Evolutionary conservation across 768 basidiomycete species (phyloP), one percentile per base, ranked within the genome.

Genomic region (Asterophora parasitica): DNA sequence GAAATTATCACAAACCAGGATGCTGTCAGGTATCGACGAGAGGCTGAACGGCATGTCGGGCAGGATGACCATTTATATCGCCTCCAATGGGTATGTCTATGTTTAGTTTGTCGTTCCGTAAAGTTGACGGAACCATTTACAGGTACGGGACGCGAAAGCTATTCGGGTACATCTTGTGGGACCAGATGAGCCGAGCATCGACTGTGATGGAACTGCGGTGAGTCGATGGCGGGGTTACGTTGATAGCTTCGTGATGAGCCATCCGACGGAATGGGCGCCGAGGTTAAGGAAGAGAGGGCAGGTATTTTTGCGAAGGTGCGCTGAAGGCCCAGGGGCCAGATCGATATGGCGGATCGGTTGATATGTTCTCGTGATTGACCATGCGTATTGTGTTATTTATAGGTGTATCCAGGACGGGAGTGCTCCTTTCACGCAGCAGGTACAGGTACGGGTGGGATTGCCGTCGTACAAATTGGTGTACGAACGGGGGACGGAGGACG

Each of bases 51-150:
- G 41, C 82, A 85, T 56, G 79, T 83, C 47, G 83, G 83, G 20
- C 75, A 77, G 44, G 88, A 89, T 55, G 86, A 88, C 54, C 81
- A 87, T 67, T 63, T 89, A 53, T 89, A 88, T 62, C 78, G 82
- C 48, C 63, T 92, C 13, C 81, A 88, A 73, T 91, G 87, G 88
- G 89, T 88, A 62, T 55, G 71, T 42, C 52, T 55, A 58, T 52
- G 30, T 49, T 40, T 61, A 57, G 44, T 27, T 11, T 42, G 40
- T 50, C 50, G 20, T 56, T 55, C 32, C 31, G 4, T 12, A 17
- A 4, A 38, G 32, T 30, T 42, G 41, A 46, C 43, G 43, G 48
- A 42, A 32, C 56, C 53, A 57, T 9, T 46, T 51, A 48, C 64
- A 89, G 88, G 77, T 79, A 45, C 66, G 68, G 20, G 75, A 76